Base-by-base conservation (phyloP, 805 yeast genomes). In the Ogataea pignaliae region DNA sequence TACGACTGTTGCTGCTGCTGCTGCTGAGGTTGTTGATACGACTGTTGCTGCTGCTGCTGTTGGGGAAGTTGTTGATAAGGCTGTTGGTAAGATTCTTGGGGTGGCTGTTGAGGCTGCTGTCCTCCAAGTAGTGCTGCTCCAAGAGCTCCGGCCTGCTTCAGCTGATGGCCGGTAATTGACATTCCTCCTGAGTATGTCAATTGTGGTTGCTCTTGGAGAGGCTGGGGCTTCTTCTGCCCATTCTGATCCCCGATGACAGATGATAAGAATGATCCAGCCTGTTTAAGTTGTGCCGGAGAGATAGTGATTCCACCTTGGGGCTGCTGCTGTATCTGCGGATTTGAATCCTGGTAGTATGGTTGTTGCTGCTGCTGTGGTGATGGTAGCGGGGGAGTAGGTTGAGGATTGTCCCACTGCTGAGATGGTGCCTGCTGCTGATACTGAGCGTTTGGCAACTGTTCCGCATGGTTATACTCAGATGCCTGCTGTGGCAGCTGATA, bases 141-240 rank as follows among this genome's bases (percentile, higher is more conserved):
- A 10, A 49, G 17, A 5, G 47, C 39, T 10, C 55, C 55, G 6
- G 50, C 52, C 31, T 49, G 49, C 21, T 35, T 40, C 6, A 51
- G 31, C 36, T 51, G 55, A 32, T 42, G 29, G 1, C 44, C 41
- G 16, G 49, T 36, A 5, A 51, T 40, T 13, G 49, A 35, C 29
- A 48, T 40, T 28, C 42, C 40, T 3, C 40, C 36, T 7, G 37
- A 28, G n/a, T 13, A 32, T 11, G 3, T 28, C 29, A 26, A 12
- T 21, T 8, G 17, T 32, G 33, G 40, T 18, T 40, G 34, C 39
- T 49, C 51, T 36, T 36, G 46, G 34, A 31, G 44, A n/a, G 41
- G 44, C 14, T 39, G 51, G 16, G 34, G 30, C 7, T 21, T 4
- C 7, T 21, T 21, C 26, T 21, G 26, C 2, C 43, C 45, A 39